Evolutionary conservation across 2,329 filamentous ascomycete genomes (phyloP).

Genomic region (Cytospora mali): DNA sequence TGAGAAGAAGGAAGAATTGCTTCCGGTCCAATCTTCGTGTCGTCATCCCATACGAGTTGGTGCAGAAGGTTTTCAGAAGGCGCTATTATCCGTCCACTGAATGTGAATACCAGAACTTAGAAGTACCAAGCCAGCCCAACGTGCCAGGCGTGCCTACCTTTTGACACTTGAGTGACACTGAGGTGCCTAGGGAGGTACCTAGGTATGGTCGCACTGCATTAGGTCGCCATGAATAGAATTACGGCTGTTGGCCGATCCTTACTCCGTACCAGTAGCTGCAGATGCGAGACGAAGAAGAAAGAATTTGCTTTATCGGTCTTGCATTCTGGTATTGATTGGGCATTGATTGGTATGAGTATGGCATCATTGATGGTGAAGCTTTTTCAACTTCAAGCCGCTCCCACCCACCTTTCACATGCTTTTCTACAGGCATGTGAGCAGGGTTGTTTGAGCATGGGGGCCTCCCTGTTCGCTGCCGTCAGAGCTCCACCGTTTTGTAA

Average conservation of each 20-base stretch:
- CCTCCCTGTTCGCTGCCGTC: not conserved
- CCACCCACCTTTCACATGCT: constrained; percentile 19
- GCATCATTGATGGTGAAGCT: not conserved
- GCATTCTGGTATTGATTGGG: not conserved
- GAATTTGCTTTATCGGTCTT: not conserved
- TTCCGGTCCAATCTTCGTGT: not conserved
- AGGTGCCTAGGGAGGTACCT: not conserved
- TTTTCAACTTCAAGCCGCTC: not conserved
- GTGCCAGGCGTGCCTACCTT: not conserved
- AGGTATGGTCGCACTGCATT: not conserved
- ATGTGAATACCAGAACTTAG: not conserved
- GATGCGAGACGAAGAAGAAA: not conserved
- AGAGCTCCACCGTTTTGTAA: constrained; percentile 6
- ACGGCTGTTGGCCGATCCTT: not conserved
- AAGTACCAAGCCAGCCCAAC: no score
- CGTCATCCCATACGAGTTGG: not conserved
- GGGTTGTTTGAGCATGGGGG: not conserved
- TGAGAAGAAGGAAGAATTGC: not conserved
- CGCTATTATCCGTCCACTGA: not conserved
- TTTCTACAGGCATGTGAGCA: constrained; percentile 18
- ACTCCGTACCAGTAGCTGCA: not conserved
- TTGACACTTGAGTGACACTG: not conserved
- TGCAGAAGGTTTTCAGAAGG: not conserved
- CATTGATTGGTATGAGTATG: not conserved
- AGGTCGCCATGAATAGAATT: not conserved